Evolutionary conservation across 2,329 filamentous ascomycete species (phyloP).

Genomic region (Xylaria sp.): DNA sequence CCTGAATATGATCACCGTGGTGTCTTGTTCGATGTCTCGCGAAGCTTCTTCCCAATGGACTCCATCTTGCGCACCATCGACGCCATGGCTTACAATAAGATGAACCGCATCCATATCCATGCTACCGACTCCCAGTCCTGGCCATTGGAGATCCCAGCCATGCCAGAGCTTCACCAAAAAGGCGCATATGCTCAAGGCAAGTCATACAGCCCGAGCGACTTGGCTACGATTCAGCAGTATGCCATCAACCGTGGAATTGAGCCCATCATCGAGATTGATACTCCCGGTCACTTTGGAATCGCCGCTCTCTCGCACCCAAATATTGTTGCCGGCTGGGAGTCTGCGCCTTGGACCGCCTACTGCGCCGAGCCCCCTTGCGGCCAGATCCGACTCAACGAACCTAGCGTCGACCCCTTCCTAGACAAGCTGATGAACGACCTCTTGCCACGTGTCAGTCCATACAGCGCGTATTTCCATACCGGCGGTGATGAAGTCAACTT

Average conservation of each 20-base stretch:
- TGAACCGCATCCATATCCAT: slow-evolving; percentile 85
- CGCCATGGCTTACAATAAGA: slow-evolving; percentile 79
- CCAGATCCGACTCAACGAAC: slow-evolving; percentile 79
- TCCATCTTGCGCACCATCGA: slow-evolving; percentile 82
- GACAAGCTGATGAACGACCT: slow-evolving; percentile 79
- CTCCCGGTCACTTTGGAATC: slow-evolving; percentile 80
- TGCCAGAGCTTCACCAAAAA: slow-evolving; percentile 76
- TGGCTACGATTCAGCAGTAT: slow-evolving; percentile 75
- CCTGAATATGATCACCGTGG: slow-evolving; percentile 83
- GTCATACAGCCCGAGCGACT: slow-evolving; percentile 73
- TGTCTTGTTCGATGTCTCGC: slow-evolving; percentile 79
- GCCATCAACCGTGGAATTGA: slow-evolving; percentile 75
- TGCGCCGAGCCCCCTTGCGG: slow-evolving; percentile 73
- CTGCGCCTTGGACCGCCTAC: slow-evolving; percentile 66
- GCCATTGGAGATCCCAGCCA: slow-evolving; percentile 80
- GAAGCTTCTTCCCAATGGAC: slow-evolving; percentile 74
- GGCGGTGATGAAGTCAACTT: slow-evolving; percentile 89
- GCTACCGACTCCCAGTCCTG: slow-evolving; percentile 86
- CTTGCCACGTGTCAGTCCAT: slow-evolving; percentile 75
- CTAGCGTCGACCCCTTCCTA: slow-evolving; percentile 75
- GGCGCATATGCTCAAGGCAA: slow-evolving; percentile 77
- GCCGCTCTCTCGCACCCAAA: slow-evolving; percentile 75
- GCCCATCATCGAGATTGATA: slow-evolving; percentile 80
- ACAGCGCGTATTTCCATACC: slow-evolving; percentile 82
- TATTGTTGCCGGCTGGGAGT: slow-evolving; percentile 72